These are phyloP conservation scores for Cercospora sp. DNA, from an alignment of 2,329 filamentous ascomycete species.

Conservation along the genomic window DNA sequence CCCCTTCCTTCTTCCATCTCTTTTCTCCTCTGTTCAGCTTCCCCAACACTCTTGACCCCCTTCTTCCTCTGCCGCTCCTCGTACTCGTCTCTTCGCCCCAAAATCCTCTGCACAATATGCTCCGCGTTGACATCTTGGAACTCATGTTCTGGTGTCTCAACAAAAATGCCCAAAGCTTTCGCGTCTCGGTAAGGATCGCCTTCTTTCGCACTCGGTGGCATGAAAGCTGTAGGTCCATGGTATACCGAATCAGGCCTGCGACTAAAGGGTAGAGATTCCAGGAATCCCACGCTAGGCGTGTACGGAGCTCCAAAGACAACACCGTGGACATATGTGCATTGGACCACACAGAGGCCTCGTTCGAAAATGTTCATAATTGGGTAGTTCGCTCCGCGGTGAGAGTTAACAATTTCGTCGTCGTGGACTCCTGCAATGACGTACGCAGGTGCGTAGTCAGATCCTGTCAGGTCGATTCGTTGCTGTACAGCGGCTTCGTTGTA, in stretches of 20 bases:
- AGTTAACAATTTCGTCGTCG: conserved; percentile 91
- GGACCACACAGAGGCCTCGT: conserved; percentile 88
- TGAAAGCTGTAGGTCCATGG: conserved; percentile 93
- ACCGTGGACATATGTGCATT: conserved; percentile 89
- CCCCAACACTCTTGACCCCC: conserved; percentile 77
- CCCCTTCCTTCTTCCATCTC: conserved; percentile 13
- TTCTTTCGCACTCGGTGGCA: conserved; percentile 52
- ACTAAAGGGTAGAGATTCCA: conserved; percentile 68
- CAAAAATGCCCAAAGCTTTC: conserved; percentile 81
- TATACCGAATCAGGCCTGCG: conserved; percentile 72
- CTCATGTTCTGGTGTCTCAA: conserved; percentile 71
- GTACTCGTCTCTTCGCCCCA: conserved; percentile 82
- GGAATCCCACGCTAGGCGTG: conserved; percentile 74
- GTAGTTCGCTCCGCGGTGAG: conserved; percentile 96
- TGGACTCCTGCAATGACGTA: conserved; percentile 94
- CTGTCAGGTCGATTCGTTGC: conserved; percentile 62
- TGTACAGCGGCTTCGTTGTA: conserved; percentile 64
- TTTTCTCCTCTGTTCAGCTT: conserved; percentile 50
- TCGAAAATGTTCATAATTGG: conserved; percentile 99
- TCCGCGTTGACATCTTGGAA: conserved; percentile 89
- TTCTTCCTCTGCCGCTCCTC: conserved; percentile 90
- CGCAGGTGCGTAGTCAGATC: conserved; percentile 74
- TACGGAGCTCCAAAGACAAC: conserved; percentile 91
- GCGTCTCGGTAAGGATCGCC: conserved; percentile 69
- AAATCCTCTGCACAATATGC: conserved; percentile 86